These are phyloP conservation scores for Prillingera fragicola DNA, from an alignment of 1,284 basidiomycete genomes.

Conservation along the genomic window DNA sequence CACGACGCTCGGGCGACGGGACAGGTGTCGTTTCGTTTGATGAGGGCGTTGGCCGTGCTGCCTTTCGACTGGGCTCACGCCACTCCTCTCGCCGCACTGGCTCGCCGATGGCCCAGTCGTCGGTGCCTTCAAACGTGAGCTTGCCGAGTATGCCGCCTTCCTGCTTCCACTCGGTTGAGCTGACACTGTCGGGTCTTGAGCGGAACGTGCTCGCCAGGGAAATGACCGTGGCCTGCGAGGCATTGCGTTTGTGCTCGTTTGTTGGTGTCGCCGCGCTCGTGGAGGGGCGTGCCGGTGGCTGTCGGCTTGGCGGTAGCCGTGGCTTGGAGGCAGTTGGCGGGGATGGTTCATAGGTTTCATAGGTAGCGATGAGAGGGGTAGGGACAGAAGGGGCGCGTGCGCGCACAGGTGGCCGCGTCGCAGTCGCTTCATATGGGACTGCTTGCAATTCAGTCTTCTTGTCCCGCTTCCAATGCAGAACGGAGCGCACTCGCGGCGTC, in stretches of 20 bases:
- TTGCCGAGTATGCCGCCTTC: conserved; percentile 18
- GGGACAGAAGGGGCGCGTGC: not conserved
- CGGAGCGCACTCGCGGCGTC: not conserved
- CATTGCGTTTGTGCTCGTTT: not conserved
- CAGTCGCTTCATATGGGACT: conserved; percentile 1
- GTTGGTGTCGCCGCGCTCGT: not conserved
- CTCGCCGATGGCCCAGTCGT: too few species aligned
- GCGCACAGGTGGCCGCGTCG: not conserved
- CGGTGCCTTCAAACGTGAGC: conserved; percentile 11
- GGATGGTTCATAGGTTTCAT: not conserved
- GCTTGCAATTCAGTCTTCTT: not conserved
- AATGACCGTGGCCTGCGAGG: conserved; percentile 12
- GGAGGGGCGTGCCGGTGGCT: not conserved
- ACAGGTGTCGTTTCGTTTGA: too few species aligned
- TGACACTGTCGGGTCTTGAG: conserved; percentile 1
- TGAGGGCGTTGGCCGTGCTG: too few species aligned
- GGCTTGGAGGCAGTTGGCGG: not conserved
- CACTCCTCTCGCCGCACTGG: too few species aligned
- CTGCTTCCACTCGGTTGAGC: conserved; percentile 10
- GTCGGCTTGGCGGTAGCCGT: not conserved
- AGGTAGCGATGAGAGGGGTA: not conserved
- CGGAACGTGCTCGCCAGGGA: conserved; percentile 13
- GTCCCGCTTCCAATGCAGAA: conserved; percentile 5
- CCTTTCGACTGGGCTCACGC: too few species aligned
- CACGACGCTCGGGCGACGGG: too few species aligned